These are phyloP conservation scores for Henckelia pumila DNA, from an alignment of 257 asterid genomes.

Conservation along the genomic window DNA sequence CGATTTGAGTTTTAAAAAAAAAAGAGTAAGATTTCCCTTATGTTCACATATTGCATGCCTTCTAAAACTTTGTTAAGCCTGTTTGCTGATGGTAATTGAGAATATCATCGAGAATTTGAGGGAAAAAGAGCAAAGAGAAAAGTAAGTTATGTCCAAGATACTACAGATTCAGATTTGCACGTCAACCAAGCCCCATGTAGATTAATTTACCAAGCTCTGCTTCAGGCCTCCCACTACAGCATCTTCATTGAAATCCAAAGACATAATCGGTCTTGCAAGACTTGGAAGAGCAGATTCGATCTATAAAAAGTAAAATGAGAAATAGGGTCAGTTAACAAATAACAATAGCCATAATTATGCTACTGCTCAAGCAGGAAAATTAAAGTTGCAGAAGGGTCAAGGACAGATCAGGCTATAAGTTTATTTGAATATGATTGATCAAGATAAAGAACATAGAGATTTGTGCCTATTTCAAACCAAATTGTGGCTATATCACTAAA, in stretches of 20 bases:
- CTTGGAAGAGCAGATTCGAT: slow-evolving; percentile 94
- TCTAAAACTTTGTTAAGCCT: not conserved
- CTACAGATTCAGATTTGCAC: not conserved
- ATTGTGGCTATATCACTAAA: not conserved
- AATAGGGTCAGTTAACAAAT: not conserved
- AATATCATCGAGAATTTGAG: no score
- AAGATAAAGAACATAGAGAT: not conserved
- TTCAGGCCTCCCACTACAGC: slow-evolving; percentile 87
- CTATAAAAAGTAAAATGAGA: slow-evolving; percentile 46
- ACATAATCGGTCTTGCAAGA: slow-evolving; percentile 91
- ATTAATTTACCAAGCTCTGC: slow-evolving; percentile 78
- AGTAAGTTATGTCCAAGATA: not conserved
- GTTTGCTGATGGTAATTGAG: not conserved
- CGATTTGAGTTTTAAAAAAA: not conserved
- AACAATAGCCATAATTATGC: not conserved
- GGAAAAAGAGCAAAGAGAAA: not conserved
- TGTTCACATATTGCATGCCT: not conserved
- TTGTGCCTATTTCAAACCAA: slow-evolving; percentile 3
- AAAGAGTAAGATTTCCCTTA: not conserved
- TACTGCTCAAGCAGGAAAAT: slow-evolving; percentile 2
- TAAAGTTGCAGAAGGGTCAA: slow-evolving; percentile 4
- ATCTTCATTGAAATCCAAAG: slow-evolving; percentile 92
- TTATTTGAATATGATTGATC: slow-evolving; percentile 14
- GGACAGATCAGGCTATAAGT: not conserved
- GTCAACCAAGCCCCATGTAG: slow-evolving; percentile 21